Base-by-base conservation (phyloP, 345 rosid species). In the Lumnitzera littorea region DNA sequence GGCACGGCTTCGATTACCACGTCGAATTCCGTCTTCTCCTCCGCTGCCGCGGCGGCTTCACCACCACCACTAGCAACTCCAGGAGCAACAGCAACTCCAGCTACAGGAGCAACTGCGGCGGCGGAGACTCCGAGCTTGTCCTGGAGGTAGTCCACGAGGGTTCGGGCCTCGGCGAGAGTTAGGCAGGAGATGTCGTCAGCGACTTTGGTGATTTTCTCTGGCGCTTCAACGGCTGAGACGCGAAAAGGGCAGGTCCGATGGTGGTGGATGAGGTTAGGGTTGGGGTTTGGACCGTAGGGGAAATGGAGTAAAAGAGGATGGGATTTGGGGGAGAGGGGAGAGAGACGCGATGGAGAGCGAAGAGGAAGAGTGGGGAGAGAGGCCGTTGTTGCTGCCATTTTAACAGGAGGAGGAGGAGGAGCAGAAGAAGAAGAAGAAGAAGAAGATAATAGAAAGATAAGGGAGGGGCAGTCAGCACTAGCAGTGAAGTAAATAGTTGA, bases 11-110 rank as follows among this genome's bases (percentile, higher is more conserved):
- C 77, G 53, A 91, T 88, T 20, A 78, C 67, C 57, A 88, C 91
- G 61, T 88, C 96, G 69, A 91, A 88, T 65, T 91, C 89, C 12
- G 94, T 91, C 68, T 91, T 78, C 67, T 91, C 96, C 73, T 85
- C 89, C 9, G 24, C 82, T 0, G 15, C 86, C 8, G 78, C 64
- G 0, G 85, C 73, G 0, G 63, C 83, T 0, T 60, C 80, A 0
- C 62, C 89, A 1, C 52, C 81, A 2, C 47, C 83, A 0, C 60
- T 75, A 1, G 55, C 72, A 0, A 1, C 20, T 20, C 55, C 78
- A 0, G 80, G 80, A 15, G 84, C 76, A 3, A 76, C 82, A 0
- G 65, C 86, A 0, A 75, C 85, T 20, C 82, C 82, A 11, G 78
- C 84, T 0, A 63, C 88, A 1, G 84, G 78, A 0, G 96, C 88